phyloP scores from a whole-genome alignment of 208 protist species.

The Leishmania amazonensis region DNA sequence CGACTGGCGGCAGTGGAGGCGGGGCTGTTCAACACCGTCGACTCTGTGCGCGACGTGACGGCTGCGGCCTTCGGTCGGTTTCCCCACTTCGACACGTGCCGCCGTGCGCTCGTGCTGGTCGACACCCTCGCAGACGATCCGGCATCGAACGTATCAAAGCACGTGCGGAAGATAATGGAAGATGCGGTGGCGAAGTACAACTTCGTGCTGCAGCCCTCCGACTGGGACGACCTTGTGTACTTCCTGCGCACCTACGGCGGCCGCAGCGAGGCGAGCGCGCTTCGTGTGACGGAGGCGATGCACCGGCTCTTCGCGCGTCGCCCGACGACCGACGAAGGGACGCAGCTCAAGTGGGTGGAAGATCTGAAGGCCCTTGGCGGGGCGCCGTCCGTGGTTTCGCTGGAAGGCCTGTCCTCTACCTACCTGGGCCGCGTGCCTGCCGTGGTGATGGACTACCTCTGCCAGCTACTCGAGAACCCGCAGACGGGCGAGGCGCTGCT shows the following conservation, averaged over 20 bases:
- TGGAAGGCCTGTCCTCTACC: constrained; percentile 67
- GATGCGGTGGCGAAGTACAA: constrained; percentile 30
- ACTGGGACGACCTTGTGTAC: constrained; percentile 87
- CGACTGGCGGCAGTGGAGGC: constrained; percentile 62
- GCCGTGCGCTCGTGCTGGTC: constrained; percentile 80
- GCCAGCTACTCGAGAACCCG: constrained; percentile 62
- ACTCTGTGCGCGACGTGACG: constrained; percentile 78
- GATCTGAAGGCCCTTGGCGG: constrained; percentile 70
- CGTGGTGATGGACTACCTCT: constrained; percentile 75
- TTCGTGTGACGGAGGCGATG: constrained; percentile 66
- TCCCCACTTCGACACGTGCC: constrained; percentile 73
- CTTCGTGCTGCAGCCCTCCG: constrained; percentile 56
- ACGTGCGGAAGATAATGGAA: constrained; percentile 42
- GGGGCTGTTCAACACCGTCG: constrained; percentile 66
- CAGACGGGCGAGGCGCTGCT: constrained; percentile 68
- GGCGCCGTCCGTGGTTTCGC: constrained; percentile 53
- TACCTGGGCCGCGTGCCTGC: constrained; percentile 53
- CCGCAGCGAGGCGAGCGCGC: constrained; percentile 52
- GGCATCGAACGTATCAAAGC: constrained; percentile 47
- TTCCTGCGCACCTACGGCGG: constrained; percentile 72
- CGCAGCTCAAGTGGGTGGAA: constrained; percentile 65
- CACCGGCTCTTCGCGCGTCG: constrained; percentile 55
- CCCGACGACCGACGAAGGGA: constrained; percentile 42
- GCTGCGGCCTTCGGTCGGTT: constrained; percentile 73
- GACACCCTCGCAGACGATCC: constrained; percentile 50